Evolutionary conservation across 176 grass and related monocot species (phyloP).

Genomic region (Musa troglodytarum): DNA sequence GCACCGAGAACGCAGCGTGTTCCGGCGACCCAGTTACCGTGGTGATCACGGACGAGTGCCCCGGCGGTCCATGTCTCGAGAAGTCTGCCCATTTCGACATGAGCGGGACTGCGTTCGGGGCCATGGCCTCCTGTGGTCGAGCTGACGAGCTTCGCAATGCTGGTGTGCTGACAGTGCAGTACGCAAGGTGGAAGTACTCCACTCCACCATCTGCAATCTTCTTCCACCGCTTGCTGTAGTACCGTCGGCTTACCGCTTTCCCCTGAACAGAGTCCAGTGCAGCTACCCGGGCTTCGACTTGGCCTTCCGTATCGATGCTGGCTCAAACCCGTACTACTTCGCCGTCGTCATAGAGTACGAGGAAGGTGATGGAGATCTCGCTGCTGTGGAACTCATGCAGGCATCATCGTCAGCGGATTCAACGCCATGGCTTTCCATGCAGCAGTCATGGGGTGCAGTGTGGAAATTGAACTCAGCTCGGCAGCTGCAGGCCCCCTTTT

Average conservation of each 20-base stretch:
- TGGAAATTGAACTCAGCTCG: constrained; percentile 31
- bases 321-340: constrained; percentile 77
- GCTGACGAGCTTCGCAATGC: constrained; percentile 52
- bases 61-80: constrained; percentile 23
- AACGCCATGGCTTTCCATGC: constrained; percentile 29
- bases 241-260: not conserved
- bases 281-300: constrained; percentile 50
- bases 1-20: constrained; percentile 25
- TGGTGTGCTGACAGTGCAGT: constrained; percentile 50
- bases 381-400: constrained; percentile 52
- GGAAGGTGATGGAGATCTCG: constrained; percentile 64
- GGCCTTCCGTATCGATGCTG: constrained; percentile 53
- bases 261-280: constrained; percentile 54
- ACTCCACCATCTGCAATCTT: not conserved
- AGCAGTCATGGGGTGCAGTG: constrained; percentile 58
- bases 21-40: constrained; percentile 46
- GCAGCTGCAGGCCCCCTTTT: constrained; percentile 37
- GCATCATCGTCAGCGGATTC: not conserved
- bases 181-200: constrained; percentile 18
- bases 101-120: constrained; percentile 73
- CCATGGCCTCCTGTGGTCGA: constrained; percentile 44
- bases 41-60: constrained; percentile 58
- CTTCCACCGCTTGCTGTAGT: not conserved
- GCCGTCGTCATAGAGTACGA: constrained; percentile 62
- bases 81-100: constrained; percentile 73